Base-by-base conservation (phyloP, 768 basidiomycete species). In the Gloeostereum incarnatum region DNA sequence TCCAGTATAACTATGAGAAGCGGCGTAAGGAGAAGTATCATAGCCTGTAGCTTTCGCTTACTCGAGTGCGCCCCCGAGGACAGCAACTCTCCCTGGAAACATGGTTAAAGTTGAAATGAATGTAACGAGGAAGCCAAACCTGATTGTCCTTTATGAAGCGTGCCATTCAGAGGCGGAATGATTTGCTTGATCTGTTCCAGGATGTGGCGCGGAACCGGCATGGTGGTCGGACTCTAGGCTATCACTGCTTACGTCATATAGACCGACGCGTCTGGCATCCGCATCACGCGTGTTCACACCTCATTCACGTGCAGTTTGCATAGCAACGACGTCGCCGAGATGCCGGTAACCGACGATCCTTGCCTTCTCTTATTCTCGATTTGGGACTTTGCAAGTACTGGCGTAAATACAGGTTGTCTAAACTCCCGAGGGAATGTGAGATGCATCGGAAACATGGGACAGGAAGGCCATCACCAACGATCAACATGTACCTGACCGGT, bases 111-210 rank as follows among this genome's bases (percentile, higher is more conserved):
- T 10, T 39, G 6, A 14, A 21, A 10, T 24, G 22, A 40, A 18
- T 16, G 18, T 25, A 32, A 6, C 22, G 11, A 30, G 7, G 14
- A 11, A n/a, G 21, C 58, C 69, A 49, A 44, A 81, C 85, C 88
- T 45, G 88, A 91, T 62, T 97, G 93, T 20, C 94, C 94, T 56
- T 99, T 99, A 67, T 93, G 91, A 20, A 97, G 62, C 31, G 80
- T 75, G 5, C 81, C 80, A 49, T 91, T 80, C 20, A 98, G 71
- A 30, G 94, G 94, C 0, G 94, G 94, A 37, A 98, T 88, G 40
- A 98, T 67, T 45, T 75, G 70, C 53, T 79, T 82, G 40, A 93
- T 70, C 53, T 89, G 80, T 14, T 79, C 72, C 23, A 85, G 53
- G 43, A 89, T 60, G 19, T 61, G 52, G 46, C 70, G 75, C 33